Conservation (phyloP, 2,329 filamentous ascomycete species). For the Aspergillus bombycis region DNA sequence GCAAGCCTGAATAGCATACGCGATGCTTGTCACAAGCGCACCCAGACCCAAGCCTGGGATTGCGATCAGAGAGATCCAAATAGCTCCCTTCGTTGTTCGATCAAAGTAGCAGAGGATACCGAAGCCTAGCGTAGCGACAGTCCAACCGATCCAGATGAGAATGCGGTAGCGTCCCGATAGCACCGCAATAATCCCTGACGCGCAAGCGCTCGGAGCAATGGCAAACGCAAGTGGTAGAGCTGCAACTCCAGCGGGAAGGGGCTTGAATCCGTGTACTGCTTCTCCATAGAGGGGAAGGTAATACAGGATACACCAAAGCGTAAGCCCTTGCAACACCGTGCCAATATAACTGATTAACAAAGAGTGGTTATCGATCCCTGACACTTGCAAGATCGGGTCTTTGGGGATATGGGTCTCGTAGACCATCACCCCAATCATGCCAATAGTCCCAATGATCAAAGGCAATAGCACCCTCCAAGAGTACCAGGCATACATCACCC, state of each 20-base stretch:
- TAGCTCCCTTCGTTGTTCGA: background rate
- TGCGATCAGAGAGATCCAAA: background rate
- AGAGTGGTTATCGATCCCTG: background rate
- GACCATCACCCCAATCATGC: background rate
- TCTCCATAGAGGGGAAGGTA: background rate
- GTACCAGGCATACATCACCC: background rate
- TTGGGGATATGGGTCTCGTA: background rate
- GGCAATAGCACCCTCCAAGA: background rate
- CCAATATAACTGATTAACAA: background rate
- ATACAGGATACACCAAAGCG: background rate
- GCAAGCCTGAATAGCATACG: background rate
- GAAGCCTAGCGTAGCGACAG: background rate
- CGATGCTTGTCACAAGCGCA: background rate
- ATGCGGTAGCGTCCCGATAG: background rate
- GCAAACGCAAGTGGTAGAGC: background rate
- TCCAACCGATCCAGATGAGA: background rate
- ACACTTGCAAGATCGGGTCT: background rate
- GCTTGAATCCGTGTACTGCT: background rate
- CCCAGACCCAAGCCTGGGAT: background rate
- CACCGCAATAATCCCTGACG: background rate
- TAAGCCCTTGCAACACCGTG: background rate
- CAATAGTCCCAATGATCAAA: background rate
- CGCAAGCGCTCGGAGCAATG: background rate
- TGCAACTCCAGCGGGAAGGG: background rate
- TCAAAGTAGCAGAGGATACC: background rate